Evolutionary conservation across 306 rosid genomes (phyloP), one percentile per base, ranked within the genome.

Genomic region (Dicorynia guianensis): DNA sequence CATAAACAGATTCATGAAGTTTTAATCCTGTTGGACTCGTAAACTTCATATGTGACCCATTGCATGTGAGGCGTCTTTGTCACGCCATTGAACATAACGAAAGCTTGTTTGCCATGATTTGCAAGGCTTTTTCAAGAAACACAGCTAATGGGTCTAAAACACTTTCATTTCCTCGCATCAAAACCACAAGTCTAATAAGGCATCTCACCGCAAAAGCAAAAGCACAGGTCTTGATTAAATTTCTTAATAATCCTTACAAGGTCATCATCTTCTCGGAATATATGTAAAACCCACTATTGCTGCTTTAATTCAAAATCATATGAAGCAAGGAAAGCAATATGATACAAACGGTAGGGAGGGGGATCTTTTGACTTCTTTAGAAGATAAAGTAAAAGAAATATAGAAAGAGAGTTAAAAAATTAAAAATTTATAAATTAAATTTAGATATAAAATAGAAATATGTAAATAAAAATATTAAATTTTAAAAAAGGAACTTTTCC

Each of bases 251-350:
- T 70, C 72, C 79, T 7, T 40, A 10, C 57, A 10, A 14, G 49
- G 25, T 11, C 64, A 14, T 56, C 77, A 14, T 56, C 77, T 65
- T 10, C 72, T 35, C 6, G 36, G 52, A 54, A 43, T 60, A 59
- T 52, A 33, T 55, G 50, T 44, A 48, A 57, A 70, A 46, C 57
- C 67, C 33, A 34, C 44, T 71, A 63, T 75, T 53, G 53, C 57
- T 71, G 67, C 87, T 84, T 84, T 67, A 84, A 80, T 80, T 84
- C 71, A 80, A 83, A 84, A 80, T 40, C n/a, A 11, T 10, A 55
- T 59, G 25, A 60, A 76, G 60, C 53, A 59, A 65, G 33, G 12
- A 47, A 67, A 81, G 75, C 17, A 49, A 43, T 59, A 80, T 54
- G 70, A 62, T 70, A 14, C 71, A 84, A 76, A 77, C 74, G 49